Conservation (phyloP, 805 yeast genomes). For the Sugiyamaella smithiae region DNA sequence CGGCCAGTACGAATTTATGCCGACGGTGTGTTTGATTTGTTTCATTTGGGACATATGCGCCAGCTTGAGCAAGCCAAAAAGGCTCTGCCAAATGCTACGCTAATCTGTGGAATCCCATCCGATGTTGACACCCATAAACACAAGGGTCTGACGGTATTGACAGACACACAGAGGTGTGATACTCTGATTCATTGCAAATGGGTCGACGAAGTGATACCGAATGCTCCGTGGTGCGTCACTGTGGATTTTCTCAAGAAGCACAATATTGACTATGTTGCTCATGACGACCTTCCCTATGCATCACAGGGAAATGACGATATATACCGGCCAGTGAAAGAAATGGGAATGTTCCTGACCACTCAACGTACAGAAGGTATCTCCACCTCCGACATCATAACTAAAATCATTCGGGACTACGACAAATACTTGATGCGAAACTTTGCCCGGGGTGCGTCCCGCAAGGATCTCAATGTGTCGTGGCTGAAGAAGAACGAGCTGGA, state of each 20-base stretch:
- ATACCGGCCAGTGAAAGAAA: constrained; percentile 85
- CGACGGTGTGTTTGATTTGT: constrained; percentile 95
- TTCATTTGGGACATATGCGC: constrained; percentile 97
- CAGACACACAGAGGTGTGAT: constrained; percentile 85
- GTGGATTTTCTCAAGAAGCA: constrained; percentile 76
- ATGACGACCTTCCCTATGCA: constrained; percentile 94
- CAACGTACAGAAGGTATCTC: constrained; percentile 97
- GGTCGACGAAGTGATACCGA: constrained; percentile 95
- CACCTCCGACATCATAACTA: constrained; percentile 93
- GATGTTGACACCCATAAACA: constrained; percentile 88
- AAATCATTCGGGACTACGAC: constrained; percentile 92
- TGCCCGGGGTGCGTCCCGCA: constrained; percentile 95
- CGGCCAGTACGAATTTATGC: constrained; percentile 94
- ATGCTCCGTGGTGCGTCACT: constrained; percentile 95
- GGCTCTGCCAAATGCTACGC: constrained; percentile 75
- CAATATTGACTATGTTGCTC: constrained; percentile 93
- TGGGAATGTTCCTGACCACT: constrained; percentile 88
- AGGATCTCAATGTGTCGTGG: constrained; percentile 96
- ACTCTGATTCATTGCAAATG: constrained; percentile 91
- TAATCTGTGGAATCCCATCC: constrained; percentile 89
- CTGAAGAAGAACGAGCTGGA: constrained; percentile 94
- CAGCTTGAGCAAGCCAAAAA: constrained; percentile 97
- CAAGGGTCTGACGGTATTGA: constrained; percentile 89
- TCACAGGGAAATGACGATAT: constrained; percentile 88
- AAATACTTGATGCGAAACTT: constrained; percentile 95